Conservation (phyloP, 2,329 filamentous ascomycete species). For the Lachnellula occidentalis region DNA sequence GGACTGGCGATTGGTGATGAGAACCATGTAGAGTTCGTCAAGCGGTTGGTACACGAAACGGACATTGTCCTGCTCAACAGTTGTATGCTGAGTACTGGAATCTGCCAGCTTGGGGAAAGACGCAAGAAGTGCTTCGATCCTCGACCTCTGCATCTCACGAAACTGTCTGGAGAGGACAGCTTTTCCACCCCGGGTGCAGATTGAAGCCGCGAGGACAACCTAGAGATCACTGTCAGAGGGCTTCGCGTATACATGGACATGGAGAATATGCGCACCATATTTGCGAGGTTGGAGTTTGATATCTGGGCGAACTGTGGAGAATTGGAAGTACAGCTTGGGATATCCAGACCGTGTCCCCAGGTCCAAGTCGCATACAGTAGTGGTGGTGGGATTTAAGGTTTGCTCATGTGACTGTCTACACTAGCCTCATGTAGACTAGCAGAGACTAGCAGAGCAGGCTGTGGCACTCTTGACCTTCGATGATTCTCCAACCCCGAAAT, state of each 20-base stretch:
- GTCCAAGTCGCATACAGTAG: not conserved
- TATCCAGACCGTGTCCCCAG: not conserved
- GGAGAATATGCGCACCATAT: constrained; percentile 13
- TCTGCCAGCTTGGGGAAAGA: constrained; percentile 97
- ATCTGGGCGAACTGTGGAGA: constrained; percentile 3
- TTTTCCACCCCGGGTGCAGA: constrained; percentile 97
- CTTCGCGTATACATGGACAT: not conserved
- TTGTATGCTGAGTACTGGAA: constrained; percentile 94
- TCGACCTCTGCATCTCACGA: constrained; percentile 92
- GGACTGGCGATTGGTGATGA: constrained; percentile 98
- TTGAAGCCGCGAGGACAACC: constrained; percentile 98
- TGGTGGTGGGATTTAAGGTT: not conserved
- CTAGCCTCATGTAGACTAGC: not conserved
- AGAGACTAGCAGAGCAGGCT: not conserved
- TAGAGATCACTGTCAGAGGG: constrained; percentile 35
- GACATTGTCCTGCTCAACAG: constrained; percentile 97
- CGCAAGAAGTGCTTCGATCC: constrained; percentile 92
- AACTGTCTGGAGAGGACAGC: constrained; percentile 97
- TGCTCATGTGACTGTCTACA: not conserved
- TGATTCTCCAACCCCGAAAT: not conserved
- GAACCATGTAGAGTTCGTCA: constrained; percentile 98
- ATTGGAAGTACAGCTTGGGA: constrained; percentile 6
- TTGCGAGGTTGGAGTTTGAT: constrained; percentile 7
- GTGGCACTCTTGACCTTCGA: not conserved
- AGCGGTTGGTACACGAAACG: constrained; percentile 98